These are phyloP conservation scores for Populus pruinosa DNA, from an alignment of 345 rosid genomes.

Conservation along the genomic window DNA sequence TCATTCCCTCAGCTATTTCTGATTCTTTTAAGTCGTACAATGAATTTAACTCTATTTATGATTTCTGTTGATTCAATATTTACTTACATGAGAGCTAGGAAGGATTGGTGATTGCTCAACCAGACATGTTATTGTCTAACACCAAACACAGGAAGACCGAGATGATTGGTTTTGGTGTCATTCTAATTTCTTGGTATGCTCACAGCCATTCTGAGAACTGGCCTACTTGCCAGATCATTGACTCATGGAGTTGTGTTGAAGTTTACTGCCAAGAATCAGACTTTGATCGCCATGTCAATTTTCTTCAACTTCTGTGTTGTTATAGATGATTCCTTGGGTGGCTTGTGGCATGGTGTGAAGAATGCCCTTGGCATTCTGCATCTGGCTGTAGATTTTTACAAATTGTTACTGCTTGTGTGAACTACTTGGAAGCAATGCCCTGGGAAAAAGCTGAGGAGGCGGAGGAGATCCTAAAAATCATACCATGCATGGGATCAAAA, in stretches of 20 bases:
- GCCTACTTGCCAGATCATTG: slow-evolving; percentile 93
- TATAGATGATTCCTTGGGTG: slow-evolving; percentile 45
- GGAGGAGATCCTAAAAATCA: slow-evolving; percentile 65
- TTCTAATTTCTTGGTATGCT: slow-evolving; percentile 54
- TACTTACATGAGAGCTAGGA: slow-evolving; percentile 31
- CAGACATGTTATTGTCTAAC: slow-evolving; percentile 81
- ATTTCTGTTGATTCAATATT: slow-evolving; percentile 25
- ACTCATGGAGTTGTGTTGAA: slow-evolving; percentile 79
- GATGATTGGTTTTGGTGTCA: slow-evolving; percentile 88
- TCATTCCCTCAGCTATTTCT: too few relatives aligned
- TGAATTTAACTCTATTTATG: not conserved
- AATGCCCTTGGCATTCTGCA: slow-evolving; percentile 75
- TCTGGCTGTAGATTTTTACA: slow-evolving; percentile 61
- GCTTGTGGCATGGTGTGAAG: slow-evolving; percentile 64
- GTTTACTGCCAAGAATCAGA: slow-evolving; percentile 72
- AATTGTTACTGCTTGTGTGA: slow-evolving; percentile 61
- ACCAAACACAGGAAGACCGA: slow-evolving; percentile 69
- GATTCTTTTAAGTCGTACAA: too few relatives aligned
- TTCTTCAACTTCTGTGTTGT: slow-evolving; percentile 63
- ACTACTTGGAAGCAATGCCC: slow-evolving; percentile 88
- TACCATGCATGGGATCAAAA: slow-evolving; percentile 61
- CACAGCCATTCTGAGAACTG: slow-evolving; percentile 80
- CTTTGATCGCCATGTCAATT: slow-evolving; percentile 66
- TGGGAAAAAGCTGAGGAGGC: slow-evolving; percentile 96
- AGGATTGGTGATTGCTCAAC: slow-evolving; percentile 69